Percentiles rank a stretch among this genome's conserved stretches.
Conservation (phyloP, 208 protist species). For the Wallacemonas sp. region DNA sequence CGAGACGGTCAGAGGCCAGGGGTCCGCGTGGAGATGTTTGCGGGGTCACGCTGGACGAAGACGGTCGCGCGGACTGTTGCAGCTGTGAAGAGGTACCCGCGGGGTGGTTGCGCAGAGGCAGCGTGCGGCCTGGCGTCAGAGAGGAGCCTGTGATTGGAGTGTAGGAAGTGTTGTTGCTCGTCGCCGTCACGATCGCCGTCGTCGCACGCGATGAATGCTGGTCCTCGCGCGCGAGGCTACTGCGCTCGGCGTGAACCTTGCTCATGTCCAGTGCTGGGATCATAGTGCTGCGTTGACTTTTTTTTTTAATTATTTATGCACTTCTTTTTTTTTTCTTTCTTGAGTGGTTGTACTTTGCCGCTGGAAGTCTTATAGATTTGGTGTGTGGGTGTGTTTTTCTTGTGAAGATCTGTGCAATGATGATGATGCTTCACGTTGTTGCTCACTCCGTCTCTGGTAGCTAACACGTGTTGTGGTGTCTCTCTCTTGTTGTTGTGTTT, state of each 20-base stretch:
- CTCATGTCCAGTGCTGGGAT: constrained; percentile 54
- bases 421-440: neutral
- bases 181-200: neutral
- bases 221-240: neutral
- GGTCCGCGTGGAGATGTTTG: neutral
- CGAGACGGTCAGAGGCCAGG: constrained; percentile 26
- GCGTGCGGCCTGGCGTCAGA: constrained; percentile 24
- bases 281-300: no score
- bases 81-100: constrained; percentile 9
- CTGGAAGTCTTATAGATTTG: neutral
- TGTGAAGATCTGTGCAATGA: neutral
- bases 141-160: neutral
- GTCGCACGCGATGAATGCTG: neutral
- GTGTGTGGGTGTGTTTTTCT: neutral
- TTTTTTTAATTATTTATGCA: no score
- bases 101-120: constrained; percentile 7
- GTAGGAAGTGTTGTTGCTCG: constrained; percentile 7
- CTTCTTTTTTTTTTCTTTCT: constrained; percentile 13
- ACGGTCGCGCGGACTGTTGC: constrained; percentile 6
- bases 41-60: constrained; percentile 13
- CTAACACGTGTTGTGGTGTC: no score
- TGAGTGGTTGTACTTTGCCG: neutral
- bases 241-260: constrained; percentile 9
- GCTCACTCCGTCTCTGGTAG: neutral
- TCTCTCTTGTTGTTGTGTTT: neutral